Evolutionary conservation across 768 basidiomycete genomes (phyloP), one percentile per base, ranked within the genome.

Genomic region (Nevesoporus exiguus): DNA sequence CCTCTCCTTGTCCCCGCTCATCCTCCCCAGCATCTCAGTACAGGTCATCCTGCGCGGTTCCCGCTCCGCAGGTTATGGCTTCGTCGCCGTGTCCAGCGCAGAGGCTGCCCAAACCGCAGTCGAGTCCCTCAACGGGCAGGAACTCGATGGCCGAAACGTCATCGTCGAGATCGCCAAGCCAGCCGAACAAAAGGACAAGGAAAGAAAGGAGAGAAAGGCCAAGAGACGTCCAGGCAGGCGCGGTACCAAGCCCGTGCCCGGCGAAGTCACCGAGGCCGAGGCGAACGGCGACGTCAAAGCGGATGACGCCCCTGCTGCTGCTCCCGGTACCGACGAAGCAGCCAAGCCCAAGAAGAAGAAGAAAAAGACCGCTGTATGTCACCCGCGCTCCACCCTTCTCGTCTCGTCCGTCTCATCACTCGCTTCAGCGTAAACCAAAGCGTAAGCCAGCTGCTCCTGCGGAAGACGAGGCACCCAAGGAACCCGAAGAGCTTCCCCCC

Each of bases 101-200:
- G 90, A 90, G 74, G 90, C 92, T 69, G 91, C 88, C 57, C 80
- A 91, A 76, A 83, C 83, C 72, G 93, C 93, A 57, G 89, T 93
- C 71, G 85, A 91, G 58, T 72, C 77, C 65, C 88, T 96, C 68
- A 79, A 94, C 83, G 87, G 88, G 77, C 80, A 84, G 71, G 88
- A 93, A 75, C 88, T 96, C 74, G 88, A 93, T 62, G 89, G 88
- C 61, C 91, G 93, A 73, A 77, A 76, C 72, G 85, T 96, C 69
- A 88, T 93, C 75, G 80, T 95, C 75, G 91, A 96, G 81, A 77
- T 93, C 72, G 93, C 93, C 70, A 95, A 93, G 78, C 93, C 92
- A 58, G 78, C 85, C 55, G 90, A 90, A 61, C 84, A 89, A 76
- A 94, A 93, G 76, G 86, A 89, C 76, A 65, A 51, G 55, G 88